Base-by-base conservation (phyloP, 2,329 filamentous ascomycete species). In the Fusarium mexicanum region DNA sequence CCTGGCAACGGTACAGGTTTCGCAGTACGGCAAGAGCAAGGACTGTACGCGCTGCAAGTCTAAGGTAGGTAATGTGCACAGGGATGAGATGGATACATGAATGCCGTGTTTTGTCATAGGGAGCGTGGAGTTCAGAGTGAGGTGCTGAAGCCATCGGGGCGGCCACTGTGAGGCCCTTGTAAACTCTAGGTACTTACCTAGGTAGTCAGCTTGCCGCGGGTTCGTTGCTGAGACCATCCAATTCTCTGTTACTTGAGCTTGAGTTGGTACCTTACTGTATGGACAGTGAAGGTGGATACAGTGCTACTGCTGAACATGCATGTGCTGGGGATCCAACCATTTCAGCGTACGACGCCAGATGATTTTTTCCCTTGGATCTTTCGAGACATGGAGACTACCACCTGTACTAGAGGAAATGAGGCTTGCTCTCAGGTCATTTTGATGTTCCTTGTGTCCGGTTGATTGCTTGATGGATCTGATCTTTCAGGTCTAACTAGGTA, bases 361-460 rank as follows among this genome's bases (percentile, higher is more conserved):
- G 54, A 33, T 53, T 57, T 50, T 53, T 46, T 57, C 10, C 33
- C 24, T 59, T 38, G 37, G 41, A 73, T 50, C 61, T 55, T 54
- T 46, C 47, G 57, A 74, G 65, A 73, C 66, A 67, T 67, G 40
- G 47, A 54, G 37, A 29, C 47, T 73, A 67, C 66, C 41, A 51
- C 35, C 22, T 31, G 44, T 59, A 29, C 43, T 33, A 48, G 41
- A 35, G 48, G 44, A 61, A 41, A 55, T 47, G 59, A 58, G 54
- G 62, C 55, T 54, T 67, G 62, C 26, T 57, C 47, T n/a, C 31
- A 74, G 59, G 72, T 72, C 55, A 37, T 63, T 64, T 44, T 24
- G 37, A 61, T 61, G 59, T 74, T 55, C 53, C 53, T 61, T 33
- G 35, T 60, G 46, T 74, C 65, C 37, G 31, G 40, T 67, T 29